These are phyloP conservation scores for Saposhnikovia divaricata DNA, from an alignment of 129 eudicot species.

Conservation along the genomic window DNA sequence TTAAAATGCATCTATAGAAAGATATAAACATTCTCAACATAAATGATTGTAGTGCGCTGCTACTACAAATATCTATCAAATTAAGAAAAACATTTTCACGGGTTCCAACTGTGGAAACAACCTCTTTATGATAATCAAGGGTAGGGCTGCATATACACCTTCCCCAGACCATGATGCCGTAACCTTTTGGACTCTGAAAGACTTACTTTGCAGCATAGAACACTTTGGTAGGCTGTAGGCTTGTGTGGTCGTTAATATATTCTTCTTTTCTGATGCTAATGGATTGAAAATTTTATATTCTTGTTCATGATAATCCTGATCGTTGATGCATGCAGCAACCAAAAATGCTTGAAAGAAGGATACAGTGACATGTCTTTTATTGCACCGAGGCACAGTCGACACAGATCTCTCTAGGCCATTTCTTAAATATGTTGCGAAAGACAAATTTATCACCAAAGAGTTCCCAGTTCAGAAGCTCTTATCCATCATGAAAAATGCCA, in stretches of 20 bases:
- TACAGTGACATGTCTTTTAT: slow-evolving; percentile 59
- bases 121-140: not conserved
- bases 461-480: slow-evolving; percentile 47
- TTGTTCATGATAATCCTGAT: not conserved
- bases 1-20: not conserved
- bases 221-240: not conserved
- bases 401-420: slow-evolving; percentile 86
- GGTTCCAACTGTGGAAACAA: not conserved
- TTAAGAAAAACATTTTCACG: too few relatives aligned
- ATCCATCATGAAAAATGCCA: too few relatives aligned
- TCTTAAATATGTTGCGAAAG: slow-evolving; percentile 74
- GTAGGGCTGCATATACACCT: not conserved
- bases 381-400: slow-evolving; percentile 96
- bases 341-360: slow-evolving; percentile 80
- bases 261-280: too few relatives aligned
- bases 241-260: too few relatives aligned
- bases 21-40: not conserved
- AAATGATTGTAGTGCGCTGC: not conserved
- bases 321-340: slow-evolving; percentile 44
- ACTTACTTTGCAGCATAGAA: not conserved
- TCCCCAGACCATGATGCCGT: not conserved
- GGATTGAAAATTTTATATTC: too few relatives aligned
- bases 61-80: not conserved
- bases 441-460: slow-evolving; percentile 62
- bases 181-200: not conserved